These are phyloP conservation scores for Pichia sorboxylosa DNA, from an alignment of 1,139 yeast species.

Conservation along the genomic window DNA sequence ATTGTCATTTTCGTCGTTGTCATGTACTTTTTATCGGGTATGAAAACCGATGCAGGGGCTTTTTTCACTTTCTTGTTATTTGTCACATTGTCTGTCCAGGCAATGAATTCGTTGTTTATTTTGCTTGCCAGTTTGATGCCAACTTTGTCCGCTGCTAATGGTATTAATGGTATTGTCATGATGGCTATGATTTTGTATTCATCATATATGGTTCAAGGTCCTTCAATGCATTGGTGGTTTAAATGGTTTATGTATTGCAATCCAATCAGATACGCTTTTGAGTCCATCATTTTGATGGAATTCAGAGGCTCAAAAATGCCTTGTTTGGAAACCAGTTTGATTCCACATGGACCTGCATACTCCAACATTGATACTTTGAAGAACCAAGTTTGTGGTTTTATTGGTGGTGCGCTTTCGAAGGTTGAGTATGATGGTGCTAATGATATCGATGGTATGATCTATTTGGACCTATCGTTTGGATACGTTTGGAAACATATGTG, in stretches of 20 bases:
- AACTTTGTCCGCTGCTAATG: conserved; percentile 39
- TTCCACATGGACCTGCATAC: conserved; percentile 43
- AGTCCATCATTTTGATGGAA: conserved; percentile 41
- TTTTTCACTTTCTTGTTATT: conserved; percentile 33
- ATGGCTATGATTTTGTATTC: conserved; percentile 37
- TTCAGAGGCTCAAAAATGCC: conserved; percentile 43
- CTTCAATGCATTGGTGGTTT: conserved; percentile 54
- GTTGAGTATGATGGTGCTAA: conserved; percentile 11
- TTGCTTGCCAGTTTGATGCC: conserved; percentile 37
- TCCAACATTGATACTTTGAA: conserved; percentile 23
- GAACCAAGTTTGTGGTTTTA: conserved; percentile 39
- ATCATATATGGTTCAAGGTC: conserved; percentile 48
- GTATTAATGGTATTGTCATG: conserved; percentile 37
- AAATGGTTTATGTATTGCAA: conserved; percentile 49
- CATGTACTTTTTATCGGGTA: conserved; percentile 31
- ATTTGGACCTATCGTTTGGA: conserved; percentile 26
- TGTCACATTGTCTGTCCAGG: conserved; percentile 30
- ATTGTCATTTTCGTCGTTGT: conserved; percentile 27
- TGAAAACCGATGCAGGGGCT: conserved; percentile 31
- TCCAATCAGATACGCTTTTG: conserved; percentile 46
- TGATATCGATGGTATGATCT: conserved; percentile 30
- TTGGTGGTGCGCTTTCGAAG: conserved; percentile 31
- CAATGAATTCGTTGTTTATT: conserved; percentile 35
- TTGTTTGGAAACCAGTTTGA: conserved; percentile 30
- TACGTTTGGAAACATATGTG: conserved; percentile 33